Percentiles rank a stretch among this genome's conserved stretches.
Conservation (phyloP, 345 rosid genomes). For the Rhodamnia rubescens region DNA sequence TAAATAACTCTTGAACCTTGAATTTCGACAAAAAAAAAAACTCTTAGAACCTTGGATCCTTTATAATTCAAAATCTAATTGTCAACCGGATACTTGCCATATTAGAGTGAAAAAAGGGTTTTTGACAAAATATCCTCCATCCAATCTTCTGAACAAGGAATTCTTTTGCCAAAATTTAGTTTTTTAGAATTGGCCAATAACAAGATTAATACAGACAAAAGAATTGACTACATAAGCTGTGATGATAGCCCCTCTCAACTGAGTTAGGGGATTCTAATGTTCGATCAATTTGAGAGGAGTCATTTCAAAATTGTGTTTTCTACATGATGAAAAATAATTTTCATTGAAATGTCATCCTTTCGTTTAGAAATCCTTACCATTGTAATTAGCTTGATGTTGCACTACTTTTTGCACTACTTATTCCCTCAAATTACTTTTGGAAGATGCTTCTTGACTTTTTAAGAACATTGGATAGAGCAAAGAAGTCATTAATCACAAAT, state of each 20-base stretch:
- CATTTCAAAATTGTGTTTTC: not conserved
- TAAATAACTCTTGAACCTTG: too few relatives aligned
- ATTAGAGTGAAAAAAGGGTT: not conserved
- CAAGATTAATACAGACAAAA: not conserved
- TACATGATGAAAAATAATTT: not conserved
- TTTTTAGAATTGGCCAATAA: not conserved
- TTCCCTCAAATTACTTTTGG: not conserved
- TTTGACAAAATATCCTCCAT: not conserved
- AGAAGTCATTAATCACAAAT: not conserved
- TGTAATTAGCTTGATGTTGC: not conserved
- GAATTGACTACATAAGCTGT: not conserved
- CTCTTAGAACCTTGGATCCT: too few relatives aligned
- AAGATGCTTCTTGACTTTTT: not conserved
- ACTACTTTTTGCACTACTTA: not conserved
- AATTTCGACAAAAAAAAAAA: too few relatives aligned
- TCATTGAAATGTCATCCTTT: not conserved
- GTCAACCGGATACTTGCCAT: not conserved
- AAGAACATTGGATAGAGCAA: not conserved
- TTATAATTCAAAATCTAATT: too few relatives aligned
- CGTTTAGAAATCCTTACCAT: not conserved
- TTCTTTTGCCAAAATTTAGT: not conserved
- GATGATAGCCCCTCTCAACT: not conserved
- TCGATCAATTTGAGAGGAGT: not conserved
- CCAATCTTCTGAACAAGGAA: not conserved
- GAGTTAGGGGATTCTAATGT: not conserved